A percentile compares a stretch with the other conserved stretches of the same genome.
Evolutionary conservation across 1,139 yeast species (phyloP).

Genomic region (Fermentozyma sake): DNA sequence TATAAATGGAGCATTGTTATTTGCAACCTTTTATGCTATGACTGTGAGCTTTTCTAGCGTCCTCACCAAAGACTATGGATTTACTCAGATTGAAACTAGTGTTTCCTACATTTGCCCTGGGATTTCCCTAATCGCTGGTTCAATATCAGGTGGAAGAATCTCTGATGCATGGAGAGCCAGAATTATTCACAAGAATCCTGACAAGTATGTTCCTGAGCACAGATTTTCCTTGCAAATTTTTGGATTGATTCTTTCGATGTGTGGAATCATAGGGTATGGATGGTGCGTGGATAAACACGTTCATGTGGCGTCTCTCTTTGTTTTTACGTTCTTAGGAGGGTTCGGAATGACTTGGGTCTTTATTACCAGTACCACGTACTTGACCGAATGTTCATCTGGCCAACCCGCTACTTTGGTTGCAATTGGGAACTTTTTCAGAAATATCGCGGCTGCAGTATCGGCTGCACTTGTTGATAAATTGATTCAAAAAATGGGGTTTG

Average conservation of each 20-base stretch:
- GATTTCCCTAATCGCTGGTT: slow-evolving; percentile 44
- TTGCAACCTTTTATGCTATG: slow-evolving; percentile 53
- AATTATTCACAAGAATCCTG: slow-evolving; percentile 21
- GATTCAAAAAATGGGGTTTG: slow-evolving; percentile 44
- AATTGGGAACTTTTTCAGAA: slow-evolving; percentile 51
- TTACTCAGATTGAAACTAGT: slow-evolving; percentile 33
- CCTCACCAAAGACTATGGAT: slow-evolving; percentile 34
- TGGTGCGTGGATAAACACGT: slow-evolving; percentile 46
- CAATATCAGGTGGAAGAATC: slow-evolving; percentile 46
- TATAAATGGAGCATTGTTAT: slow-evolving; percentile 46
- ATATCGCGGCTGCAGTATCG: slow-evolving; percentile 53
- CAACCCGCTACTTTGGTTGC: slow-evolving; percentile 57
- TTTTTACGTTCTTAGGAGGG: slow-evolving; percentile 44
- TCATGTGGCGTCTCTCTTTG: slow-evolving; percentile 40
- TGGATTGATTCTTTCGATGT: slow-evolving; percentile 42
- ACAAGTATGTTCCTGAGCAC: slow-evolving; percentile 39
- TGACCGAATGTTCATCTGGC: slow-evolving; percentile 49
- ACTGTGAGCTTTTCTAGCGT: slow-evolving; percentile 47
- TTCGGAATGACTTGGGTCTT: slow-evolving; percentile 60
- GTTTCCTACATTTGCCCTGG: slow-evolving; percentile 56
- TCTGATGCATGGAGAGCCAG: slow-evolving; percentile 37
- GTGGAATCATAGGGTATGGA: slow-evolving; percentile 51
- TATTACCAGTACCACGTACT: slow-evolving; percentile 52
- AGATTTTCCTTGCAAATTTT: slow-evolving; percentile 42
- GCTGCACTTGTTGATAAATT: slow-evolving; percentile 43